Percentiles rank a stretch among this genome's conserved stretches.
phyloP scores from a whole-genome alignment of 2,329 filamentous ascomycete genomes.

The Ceratocystis colombiana region DNA sequence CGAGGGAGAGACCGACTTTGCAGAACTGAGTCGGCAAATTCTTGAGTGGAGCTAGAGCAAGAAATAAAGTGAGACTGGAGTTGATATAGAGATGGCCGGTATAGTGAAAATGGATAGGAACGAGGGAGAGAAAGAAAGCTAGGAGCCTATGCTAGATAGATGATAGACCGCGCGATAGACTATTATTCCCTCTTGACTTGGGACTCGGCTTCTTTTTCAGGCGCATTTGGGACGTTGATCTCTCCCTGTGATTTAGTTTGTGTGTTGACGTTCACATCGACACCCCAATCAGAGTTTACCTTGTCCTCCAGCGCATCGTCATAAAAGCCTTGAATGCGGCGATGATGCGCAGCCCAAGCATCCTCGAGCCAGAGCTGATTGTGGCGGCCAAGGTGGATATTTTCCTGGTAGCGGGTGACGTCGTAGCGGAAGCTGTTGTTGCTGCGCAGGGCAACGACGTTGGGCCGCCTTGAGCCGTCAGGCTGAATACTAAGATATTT shows the following conservation, averaged over 20 bases:
- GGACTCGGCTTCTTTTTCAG: constrained; percentile 9
- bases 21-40: constrained; percentile 23
- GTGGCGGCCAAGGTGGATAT: constrained; percentile 41
- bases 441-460: constrained; percentile 38
- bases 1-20: constrained; percentile 24
- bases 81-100: background rate
- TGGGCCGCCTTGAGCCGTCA: constrained; percentile 34
- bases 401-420: constrained; percentile 38
- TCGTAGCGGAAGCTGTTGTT: constrained; percentile 42
- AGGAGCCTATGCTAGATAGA: constrained; percentile 8
- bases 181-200: background rate
- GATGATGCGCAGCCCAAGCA: constrained; percentile 43
- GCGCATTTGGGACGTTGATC: constrained; percentile 1
- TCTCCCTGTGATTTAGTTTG: background rate
- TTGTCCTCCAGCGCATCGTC: constrained; percentile 39
- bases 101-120: background rate
- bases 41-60: constrained; percentile 22
- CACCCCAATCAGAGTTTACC: constrained; percentile 42
- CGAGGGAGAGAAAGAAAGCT: background rate
- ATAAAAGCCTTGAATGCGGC: constrained; percentile 42
- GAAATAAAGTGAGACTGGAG: background rate
- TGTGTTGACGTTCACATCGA: background rate
- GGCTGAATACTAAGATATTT: constrained; percentile 34
- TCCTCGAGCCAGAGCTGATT: constrained; percentile 44
- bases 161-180: constrained; percentile 9